Percentiles rank a stretch among this genome's conserved stretches.
These are phyloP conservation scores for Cyberlindnera euphorbiiphila DNA, from an alignment of 805 yeast genomes.

Conservation along the genomic window DNA sequence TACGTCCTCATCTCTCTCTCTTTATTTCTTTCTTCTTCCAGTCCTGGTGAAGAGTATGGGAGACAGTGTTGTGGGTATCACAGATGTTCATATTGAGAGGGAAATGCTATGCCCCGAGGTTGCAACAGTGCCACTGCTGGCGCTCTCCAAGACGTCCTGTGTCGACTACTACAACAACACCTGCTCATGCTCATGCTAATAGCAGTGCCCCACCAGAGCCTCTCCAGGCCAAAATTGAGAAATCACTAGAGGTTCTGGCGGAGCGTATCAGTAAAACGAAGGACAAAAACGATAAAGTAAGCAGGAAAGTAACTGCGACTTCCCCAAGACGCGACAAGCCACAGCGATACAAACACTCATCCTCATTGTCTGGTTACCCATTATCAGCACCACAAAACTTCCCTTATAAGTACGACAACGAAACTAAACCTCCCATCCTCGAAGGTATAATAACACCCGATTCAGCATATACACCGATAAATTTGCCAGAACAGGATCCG, in stretches of 20 bases:
- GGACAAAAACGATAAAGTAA: not conserved
- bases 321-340: not conserved
- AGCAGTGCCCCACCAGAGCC: conserved; percentile 1
- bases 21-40: too few species aligned
- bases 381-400: not conserved
- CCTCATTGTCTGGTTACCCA: too few species aligned
- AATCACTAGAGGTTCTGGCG: conserved; percentile 1
- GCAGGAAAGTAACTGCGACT: not conserved
- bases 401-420: conserved; percentile 1
- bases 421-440: not conserved
- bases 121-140: too few species aligned
- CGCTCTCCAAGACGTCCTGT: too few species aligned
- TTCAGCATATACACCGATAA: conserved; percentile 13
- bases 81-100: too few species aligned
- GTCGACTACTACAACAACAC: too few species aligned
- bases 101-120: too few species aligned
- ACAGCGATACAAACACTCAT: too few species aligned
- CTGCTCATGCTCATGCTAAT: too few species aligned
- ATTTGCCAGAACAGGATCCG: conserved; percentile 11
- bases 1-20: too few species aligned
- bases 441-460: conserved; percentile 1
- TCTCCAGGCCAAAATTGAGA: conserved; percentile 1
- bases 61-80: too few species aligned
- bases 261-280: not conserved
- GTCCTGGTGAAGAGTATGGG: too few species aligned